A percentile compares a stretch with the other conserved stretches of the same genome.
phyloP scores from a whole-genome alignment of 306 rosid genomes.

The Luffa aegyptiaca region DNA sequence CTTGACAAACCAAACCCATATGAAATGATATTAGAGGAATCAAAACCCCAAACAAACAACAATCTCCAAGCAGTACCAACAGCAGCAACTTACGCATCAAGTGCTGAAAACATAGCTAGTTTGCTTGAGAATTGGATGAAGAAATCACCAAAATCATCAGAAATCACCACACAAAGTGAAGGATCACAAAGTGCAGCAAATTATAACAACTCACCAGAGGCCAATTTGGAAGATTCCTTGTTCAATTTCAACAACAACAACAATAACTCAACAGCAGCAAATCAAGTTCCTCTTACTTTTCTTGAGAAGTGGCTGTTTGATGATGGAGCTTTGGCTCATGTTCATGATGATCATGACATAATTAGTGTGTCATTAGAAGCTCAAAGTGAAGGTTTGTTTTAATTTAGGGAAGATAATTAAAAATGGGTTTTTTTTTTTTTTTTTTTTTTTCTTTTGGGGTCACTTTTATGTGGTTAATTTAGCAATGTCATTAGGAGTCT shows the following conservation, averaged over 20 bases:
- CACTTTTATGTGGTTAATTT: neutral
- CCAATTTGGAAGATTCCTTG: slow-evolving; percentile 29
- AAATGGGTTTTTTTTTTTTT: no score
- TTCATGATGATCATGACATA: slow-evolving; percentile 32
- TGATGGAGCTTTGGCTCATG: slow-evolving; percentile 40
- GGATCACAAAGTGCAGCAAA: slow-evolving; percentile 34
- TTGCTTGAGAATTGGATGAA: slow-evolving; percentile 73
- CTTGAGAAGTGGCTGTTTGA: slow-evolving; percentile 85
- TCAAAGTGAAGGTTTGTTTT: slow-evolving; percentile 29
- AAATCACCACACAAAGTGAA: slow-evolving; percentile 29
- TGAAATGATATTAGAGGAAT: slow-evolving; percentile 1
- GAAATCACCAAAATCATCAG: slow-evolving; percentile 31
- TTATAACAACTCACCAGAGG: slow-evolving; percentile 19
- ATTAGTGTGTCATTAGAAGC: slow-evolving; percentile 43
- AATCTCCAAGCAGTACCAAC: neutral
- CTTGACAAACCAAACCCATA: slow-evolving; percentile 29
- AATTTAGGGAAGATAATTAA: neutral
- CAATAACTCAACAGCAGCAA: neutral
- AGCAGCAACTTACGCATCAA: slow-evolving; percentile 49
- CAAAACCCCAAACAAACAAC: slow-evolving; percentile 18
- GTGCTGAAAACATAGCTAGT: slow-evolving; percentile 57
- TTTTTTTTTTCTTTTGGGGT: neutral
- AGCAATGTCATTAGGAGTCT: neutral
- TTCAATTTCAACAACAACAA: slow-evolving; percentile 24
- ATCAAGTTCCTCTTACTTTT: slow-evolving; percentile 49